Conservation (phyloP, 352 stramenopile species). For the Phytophthora pisi region DNA sequence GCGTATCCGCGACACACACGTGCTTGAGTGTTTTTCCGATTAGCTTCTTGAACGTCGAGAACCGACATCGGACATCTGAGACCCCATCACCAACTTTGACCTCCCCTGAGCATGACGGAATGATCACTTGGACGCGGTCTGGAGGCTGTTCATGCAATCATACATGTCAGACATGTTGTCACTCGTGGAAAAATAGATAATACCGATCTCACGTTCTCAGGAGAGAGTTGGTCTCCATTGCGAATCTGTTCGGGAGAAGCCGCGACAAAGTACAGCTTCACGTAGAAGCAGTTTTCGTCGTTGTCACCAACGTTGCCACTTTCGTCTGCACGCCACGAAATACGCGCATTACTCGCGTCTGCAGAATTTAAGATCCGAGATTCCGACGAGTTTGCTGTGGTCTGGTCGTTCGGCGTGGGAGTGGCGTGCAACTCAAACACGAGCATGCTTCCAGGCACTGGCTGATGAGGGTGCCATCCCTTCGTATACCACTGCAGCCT, state of each 20-base stretch:
- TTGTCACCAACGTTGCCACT: neutral
- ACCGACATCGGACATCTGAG: slow-evolving; percentile 61
- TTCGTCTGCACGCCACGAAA: slow-evolving; percentile 19
- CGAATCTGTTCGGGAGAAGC: slow-evolving; percentile 79
- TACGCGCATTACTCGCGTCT: neutral
- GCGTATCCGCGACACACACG: slow-evolving; percentile 70
- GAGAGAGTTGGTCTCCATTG: slow-evolving; percentile 54
- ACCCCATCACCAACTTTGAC: slow-evolving; percentile 46
- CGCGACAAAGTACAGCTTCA: slow-evolving; percentile 76
- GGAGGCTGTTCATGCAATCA: slow-evolving; percentile 47
- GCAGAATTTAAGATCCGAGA: slow-evolving; percentile 25
- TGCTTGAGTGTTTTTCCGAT: slow-evolving; percentile 71
- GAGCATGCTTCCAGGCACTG: slow-evolving; percentile 75
- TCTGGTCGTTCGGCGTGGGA: slow-evolving; percentile 1
- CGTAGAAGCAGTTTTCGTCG: slow-evolving; percentile 51
- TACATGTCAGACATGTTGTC: neutral
- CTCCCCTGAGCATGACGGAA: slow-evolving; percentile 75
- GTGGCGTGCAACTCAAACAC: slow-evolving; percentile 74
- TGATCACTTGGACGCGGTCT: slow-evolving; percentile 64
- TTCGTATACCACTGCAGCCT: slow-evolving; percentile 75
- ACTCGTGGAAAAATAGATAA: slow-evolving; percentile 5
- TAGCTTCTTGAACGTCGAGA: slow-evolving; percentile 71
- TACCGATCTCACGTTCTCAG: slow-evolving; percentile 50
- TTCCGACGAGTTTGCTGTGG: slow-evolving; percentile 11
- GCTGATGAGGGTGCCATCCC: slow-evolving; percentile 77